phyloP scores from a whole-genome alignment of 768 basidiomycete genomes.

The Lactifluus rugatus region DNA sequence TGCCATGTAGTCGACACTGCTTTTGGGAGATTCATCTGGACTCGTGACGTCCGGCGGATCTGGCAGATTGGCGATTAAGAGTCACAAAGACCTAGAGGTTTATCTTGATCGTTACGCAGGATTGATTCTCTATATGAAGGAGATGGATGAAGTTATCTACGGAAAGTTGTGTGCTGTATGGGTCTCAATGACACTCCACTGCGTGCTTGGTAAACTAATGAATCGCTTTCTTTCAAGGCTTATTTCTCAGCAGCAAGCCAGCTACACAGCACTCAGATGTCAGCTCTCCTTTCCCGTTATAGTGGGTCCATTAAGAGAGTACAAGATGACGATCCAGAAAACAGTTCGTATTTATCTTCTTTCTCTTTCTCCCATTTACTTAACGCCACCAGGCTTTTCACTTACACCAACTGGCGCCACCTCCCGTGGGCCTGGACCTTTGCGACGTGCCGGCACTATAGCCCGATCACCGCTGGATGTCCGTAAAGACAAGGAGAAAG shows the following conservation, averaged over 20 bases:
- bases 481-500: constrained; percentile 46
- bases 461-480: constrained; percentile 68
- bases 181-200: constrained; percentile 8
- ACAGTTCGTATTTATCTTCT: neutral
- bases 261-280: constrained; percentile 75
- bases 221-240: constrained; percentile 38
- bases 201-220: neutral
- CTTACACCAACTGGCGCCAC: constrained; percentile 31
- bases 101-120: constrained; percentile 86
- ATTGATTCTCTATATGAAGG: constrained; percentile 84
- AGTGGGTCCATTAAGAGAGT: constrained; percentile 52
- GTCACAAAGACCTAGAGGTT: constrained; percentile 68
- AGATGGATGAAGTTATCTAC: constrained; percentile 89
- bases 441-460: constrained; percentile 77
- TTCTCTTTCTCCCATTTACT: neutral
- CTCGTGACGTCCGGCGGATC: constrained; percentile 34
- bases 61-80: constrained; percentile 39
- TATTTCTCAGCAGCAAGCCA: constrained; percentile 85
- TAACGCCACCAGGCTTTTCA: constrained; percentile 18
- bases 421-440: constrained; percentile 44
- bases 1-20: constrained; percentile 47
- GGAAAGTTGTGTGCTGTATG: constrained; percentile 83
- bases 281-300: constrained; percentile 53
- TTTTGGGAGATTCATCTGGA: constrained; percentile 56
- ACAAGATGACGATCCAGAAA: constrained; percentile 66